These are phyloP conservation scores for Rhodotorula paludigena DNA, from an alignment of 768 basidiomycete species.

Conservation along the genomic window DNA sequence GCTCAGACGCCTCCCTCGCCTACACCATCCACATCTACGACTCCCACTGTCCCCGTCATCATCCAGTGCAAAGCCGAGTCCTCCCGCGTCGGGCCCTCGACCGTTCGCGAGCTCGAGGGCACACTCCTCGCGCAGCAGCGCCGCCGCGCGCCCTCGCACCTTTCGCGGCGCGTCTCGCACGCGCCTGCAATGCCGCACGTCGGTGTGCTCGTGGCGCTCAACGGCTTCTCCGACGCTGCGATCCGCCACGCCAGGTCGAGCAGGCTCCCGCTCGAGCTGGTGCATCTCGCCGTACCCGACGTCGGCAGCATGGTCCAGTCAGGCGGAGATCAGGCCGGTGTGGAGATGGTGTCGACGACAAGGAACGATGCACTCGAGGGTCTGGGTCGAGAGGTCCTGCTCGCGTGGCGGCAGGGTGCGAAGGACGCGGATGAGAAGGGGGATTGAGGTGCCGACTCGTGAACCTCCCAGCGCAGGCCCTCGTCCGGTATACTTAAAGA, in stretches of 20 bases:
- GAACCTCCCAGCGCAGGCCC: no score
- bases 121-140: neutral
- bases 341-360: neutral
- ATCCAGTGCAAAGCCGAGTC: conserved; percentile 31
- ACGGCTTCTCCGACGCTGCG: neutral
- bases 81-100: neutral
- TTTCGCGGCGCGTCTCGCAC: no score
- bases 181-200: neutral
- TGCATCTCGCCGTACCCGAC: neutral
- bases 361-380: neutral
- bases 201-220: conserved; percentile 10
- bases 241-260: neutral
- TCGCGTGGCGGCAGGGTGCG: no score
- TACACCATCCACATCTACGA: neutral
- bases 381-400: no score
- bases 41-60: neutral
- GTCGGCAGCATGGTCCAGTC: neutral
- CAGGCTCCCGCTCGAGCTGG: neutral
- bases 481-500: no score
- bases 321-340: neutral
- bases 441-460: no score
- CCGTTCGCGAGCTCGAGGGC: conserved; percentile 27
- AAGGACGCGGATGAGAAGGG: no score
- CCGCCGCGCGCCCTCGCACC: neutral
- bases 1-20: neutral